Evolutionary conservation across 2,329 filamentous ascomycete genomes (phyloP).

Genomic region (Calonectria multiphialidica): DNA sequence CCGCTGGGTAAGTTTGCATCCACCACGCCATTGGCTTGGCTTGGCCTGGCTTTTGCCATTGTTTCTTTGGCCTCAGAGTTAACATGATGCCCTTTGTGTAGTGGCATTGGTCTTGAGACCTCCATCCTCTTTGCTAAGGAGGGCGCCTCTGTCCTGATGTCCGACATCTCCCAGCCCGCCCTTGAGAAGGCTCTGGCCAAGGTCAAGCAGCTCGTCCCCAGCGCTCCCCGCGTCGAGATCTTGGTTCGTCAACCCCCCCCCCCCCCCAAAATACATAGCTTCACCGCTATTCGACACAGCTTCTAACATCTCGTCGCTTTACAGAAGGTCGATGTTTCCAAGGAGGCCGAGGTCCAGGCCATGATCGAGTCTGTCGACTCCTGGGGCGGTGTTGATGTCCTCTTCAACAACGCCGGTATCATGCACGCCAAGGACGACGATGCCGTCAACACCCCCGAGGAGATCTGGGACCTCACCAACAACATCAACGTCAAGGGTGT

Average conservation of each 20-base stretch:
- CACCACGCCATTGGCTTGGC: background rate
- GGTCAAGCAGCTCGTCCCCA: slow-evolving; percentile 78
- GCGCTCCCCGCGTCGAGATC: slow-evolving; percentile 71
- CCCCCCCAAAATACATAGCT: too few species aligned
- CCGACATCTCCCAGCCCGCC: slow-evolving; percentile 84
- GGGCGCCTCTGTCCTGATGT: slow-evolving; percentile 86
- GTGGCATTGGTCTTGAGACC: slow-evolving; percentile 94
- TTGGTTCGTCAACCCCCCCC: slow-evolving; percentile 50
- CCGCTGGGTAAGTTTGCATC: slow-evolving; percentile 77
- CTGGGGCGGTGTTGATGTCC: slow-evolving; percentile 90
- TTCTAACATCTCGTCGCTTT: slow-evolving; percentile 4
- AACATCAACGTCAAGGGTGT: slow-evolving; percentile 98
- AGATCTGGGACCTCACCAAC: slow-evolving; percentile 94
- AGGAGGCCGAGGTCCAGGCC: slow-evolving; percentile 82
- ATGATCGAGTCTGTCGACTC: slow-evolving; percentile 81
- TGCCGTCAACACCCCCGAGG: slow-evolving; percentile 86
- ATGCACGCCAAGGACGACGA: slow-evolving; percentile 90
- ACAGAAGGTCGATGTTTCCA: slow-evolving; percentile 80
- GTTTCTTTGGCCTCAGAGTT: slow-evolving; percentile 1
- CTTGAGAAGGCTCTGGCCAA: slow-evolving; percentile 83
- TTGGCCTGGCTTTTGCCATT: background rate
- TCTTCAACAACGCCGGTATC: slow-evolving; percentile 98
- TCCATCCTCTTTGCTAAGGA: slow-evolving; percentile 90
- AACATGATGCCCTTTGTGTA: slow-evolving; percentile 48
- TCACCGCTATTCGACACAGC: background rate